Percentiles rank a stretch among this genome's conserved stretches.
Evolutionary conservation across 208 protist species (phyloP).

Genomic region (Balamuthia mandrillaris): DNA sequence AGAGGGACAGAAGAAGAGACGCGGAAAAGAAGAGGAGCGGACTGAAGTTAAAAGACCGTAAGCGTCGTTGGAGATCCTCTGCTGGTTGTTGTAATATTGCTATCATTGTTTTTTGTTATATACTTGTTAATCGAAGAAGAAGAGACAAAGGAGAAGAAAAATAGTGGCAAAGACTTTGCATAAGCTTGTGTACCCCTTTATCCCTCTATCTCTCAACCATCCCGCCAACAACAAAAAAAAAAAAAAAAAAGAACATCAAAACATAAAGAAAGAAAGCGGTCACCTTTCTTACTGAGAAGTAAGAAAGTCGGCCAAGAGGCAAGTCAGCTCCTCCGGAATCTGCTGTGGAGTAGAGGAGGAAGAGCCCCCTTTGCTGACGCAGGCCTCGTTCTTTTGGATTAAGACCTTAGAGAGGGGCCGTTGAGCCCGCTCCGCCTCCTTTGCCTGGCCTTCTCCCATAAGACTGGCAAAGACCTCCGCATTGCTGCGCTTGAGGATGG

Average conservation of each 20-base stretch:
- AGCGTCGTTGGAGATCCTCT: too few relatives aligned
- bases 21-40: too few relatives aligned
- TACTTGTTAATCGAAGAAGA: too few relatives aligned
- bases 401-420: neutral
- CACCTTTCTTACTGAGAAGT: neutral
- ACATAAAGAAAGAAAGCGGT: neutral
- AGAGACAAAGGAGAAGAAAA: too few relatives aligned
- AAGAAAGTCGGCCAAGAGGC: neutral
- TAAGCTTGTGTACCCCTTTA: neutral
- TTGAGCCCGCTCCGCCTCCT: neutral
- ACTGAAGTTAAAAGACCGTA: too few relatives aligned
- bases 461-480: neutral
- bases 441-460: neutral
- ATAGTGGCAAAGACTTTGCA: too few relatives aligned
- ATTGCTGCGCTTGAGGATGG: conserved; percentile 8
- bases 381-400: neutral
- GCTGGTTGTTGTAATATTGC: too few relatives aligned
- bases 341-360: neutral
- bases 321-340: neutral
- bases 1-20: too few relatives aligned
- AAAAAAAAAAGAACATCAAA: neutral
- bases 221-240: neutral
- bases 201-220: neutral
- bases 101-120: too few relatives aligned
- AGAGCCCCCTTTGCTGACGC: neutral